Percentiles rank a stretch among this genome's conserved stretches.
Evolutionary conservation across 2,329 filamentous ascomycete genomes (phyloP).

Genomic region (Juglanconis juglandina): DNA sequence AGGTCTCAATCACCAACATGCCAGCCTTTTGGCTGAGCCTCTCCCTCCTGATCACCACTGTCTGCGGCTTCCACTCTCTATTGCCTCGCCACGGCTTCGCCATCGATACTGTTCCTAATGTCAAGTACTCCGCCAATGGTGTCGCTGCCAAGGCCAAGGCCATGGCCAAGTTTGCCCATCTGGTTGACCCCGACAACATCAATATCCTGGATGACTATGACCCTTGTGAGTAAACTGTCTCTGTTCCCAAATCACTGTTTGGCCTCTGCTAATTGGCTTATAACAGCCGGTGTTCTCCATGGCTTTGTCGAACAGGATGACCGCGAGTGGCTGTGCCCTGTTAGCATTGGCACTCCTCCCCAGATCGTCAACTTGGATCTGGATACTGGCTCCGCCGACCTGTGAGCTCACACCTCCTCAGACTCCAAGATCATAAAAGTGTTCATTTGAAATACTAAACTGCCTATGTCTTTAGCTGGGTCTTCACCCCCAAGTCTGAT

Average conservation of each 20-base stretch:
- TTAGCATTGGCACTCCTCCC: slow-evolving; percentile 55
- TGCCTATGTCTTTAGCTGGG: slow-evolving; percentile 40
- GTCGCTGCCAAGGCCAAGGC: slow-evolving; percentile 23
- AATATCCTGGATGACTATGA: slow-evolving; percentile 23
- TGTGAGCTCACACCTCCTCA: slow-evolving; percentile 51
- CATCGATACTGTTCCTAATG: slow-evolving; percentile 33
- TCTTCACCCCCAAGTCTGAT: slow-evolving; percentile 44
- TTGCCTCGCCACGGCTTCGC: slow-evolving; percentile 21
- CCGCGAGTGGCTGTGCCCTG: slow-evolving; percentile 57
- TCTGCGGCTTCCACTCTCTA: slow-evolving; percentile 3
- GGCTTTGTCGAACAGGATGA: slow-evolving; percentile 36
- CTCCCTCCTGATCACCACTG: slow-evolving; percentile 6
- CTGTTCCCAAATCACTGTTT: neutral
- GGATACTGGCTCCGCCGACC: slow-evolving; percentile 61
- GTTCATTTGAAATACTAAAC: neutral
- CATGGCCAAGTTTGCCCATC: slow-evolving; percentile 27
- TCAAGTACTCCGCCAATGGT: slow-evolving; percentile 30
- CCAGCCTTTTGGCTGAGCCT: slow-evolving; percentile 13
- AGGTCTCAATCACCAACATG: slow-evolving; percentile 1
- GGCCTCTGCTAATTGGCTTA: slow-evolving; percentile 21
- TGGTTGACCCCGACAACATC: slow-evolving; percentile 36
- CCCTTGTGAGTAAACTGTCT: slow-evolving; percentile 18
- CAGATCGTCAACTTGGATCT: slow-evolving; percentile 65
- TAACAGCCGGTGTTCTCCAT: slow-evolving; percentile 24
- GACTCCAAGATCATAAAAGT: neutral